Conservation (phyloP, 495 filamentous ascomycete species). For the Penicillium robsamsonii region DNA sequence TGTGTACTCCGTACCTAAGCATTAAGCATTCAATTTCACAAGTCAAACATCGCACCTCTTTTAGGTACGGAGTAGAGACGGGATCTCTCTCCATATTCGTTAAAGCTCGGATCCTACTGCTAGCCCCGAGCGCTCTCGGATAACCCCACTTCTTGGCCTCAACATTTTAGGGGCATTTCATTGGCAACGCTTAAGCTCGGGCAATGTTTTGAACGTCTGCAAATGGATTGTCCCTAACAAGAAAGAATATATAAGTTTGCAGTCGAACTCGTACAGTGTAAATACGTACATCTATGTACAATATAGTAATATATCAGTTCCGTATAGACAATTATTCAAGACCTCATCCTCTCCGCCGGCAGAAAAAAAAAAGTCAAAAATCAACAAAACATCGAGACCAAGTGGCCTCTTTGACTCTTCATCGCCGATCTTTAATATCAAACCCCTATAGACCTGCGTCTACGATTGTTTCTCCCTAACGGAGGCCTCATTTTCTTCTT, state of each 20-base stretch:
- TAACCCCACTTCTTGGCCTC: slow-evolving; percentile 22
- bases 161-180: slow-evolving; percentile 15
- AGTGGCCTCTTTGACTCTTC: slow-evolving; percentile 10
- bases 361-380: slow-evolving; percentile 14
- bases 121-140: slow-evolving; percentile 13
- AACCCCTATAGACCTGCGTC: slow-evolving; percentile 1
- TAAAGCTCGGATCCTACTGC: neutral
- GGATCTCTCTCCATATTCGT: neutral
- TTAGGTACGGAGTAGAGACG: neutral
- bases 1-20: slow-evolving; percentile 22
- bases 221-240: slow-evolving; percentile 8
- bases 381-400: slow-evolving; percentile 5
- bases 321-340: neutral
- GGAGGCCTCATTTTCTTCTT: slow-evolving; percentile 4
- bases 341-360: slow-evolving; percentile 8
- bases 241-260: neutral
- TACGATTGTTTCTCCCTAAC: neutral
- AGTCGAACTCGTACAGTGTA: neutral
- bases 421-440: neutral
- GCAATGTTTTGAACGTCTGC: neutral
- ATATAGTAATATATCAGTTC: neutral
- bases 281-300: neutral
- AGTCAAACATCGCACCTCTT: slow-evolving; percentile 8
- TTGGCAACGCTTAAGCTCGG: slow-evolving; percentile 15
- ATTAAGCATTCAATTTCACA: slow-evolving; percentile 17